Percentiles rank a stretch among this genome's conserved stretches.
Evolutionary conservation across 2,329 filamentous ascomycete genomes (phyloP).

Genomic region (Myriosclerotinia curreyana): DNA sequence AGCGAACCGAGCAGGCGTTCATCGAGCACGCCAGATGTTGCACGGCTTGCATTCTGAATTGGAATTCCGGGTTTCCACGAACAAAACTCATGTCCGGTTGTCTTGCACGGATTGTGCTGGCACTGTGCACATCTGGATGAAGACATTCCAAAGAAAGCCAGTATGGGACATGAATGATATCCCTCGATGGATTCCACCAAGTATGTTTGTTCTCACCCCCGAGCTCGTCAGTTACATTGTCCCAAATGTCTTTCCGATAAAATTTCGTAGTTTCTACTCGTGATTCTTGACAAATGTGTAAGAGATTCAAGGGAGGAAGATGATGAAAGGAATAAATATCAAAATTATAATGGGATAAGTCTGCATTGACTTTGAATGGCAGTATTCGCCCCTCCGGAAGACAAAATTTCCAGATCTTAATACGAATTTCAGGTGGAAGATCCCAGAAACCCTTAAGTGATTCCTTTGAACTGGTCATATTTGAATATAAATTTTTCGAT

Average conservation of each 20-base stretch:
- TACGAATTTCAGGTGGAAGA: neutral
- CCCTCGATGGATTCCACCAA: constrained; percentile 10
- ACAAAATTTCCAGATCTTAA: neutral
- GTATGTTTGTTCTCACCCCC: neutral
- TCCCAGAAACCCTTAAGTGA: neutral
- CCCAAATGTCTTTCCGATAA: neutral
- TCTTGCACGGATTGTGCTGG: neutral
- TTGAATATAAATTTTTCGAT: neutral
- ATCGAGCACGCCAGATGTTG: constrained; percentile 10
- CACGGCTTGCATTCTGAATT: neutral
- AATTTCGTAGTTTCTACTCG: neutral
- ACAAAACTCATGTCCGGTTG: neutral
- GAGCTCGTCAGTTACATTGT: neutral
- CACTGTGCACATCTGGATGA: neutral
- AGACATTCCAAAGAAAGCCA: neutral
- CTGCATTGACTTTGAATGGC: neutral
- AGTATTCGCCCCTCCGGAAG: neutral
- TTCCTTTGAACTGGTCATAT: neutral
- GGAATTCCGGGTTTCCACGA: neutral
- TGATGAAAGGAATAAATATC: neutral
- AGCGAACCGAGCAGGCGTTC: neutral
- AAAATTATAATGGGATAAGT: neutral
- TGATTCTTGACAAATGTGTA: neutral
- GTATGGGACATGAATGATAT: constrained; percentile 8
- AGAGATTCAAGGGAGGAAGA: neutral